Evolutionary conservation across 2,329 filamentous ascomycete genomes (phyloP).

Genomic region (Beauveria bassiana): DNA sequence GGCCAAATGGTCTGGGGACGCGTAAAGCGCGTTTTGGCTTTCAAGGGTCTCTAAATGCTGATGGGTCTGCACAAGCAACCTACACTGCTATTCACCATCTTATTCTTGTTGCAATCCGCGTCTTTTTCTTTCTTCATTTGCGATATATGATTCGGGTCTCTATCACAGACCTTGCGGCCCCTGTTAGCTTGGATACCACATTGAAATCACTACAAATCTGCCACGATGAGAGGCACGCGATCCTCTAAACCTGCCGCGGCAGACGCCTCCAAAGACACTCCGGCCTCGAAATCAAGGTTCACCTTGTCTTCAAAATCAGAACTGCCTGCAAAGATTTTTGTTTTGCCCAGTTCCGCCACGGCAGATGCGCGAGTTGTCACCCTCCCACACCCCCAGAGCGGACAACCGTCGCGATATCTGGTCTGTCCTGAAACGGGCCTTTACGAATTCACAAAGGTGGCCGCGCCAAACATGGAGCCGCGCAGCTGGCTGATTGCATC

Average conservation of each 20-base stretch:
- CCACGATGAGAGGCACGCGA: conserved; percentile 43
- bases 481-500: conserved; percentile 55
- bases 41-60: neutral
- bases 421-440: conserved; percentile 54
- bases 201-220: neutral
- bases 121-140: neutral
- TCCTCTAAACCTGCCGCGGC: conserved; percentile 29
- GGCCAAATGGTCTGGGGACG: neutral
- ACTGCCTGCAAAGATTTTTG: conserved; percentile 48
- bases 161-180: too few relatives aligned
- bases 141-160: too few relatives aligned
- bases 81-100: neutral
- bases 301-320: conserved; percentile 30
- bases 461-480: conserved; percentile 43
- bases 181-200: neutral
- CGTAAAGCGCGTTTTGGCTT: conserved; percentile 9
- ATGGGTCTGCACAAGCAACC: neutral
- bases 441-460: conserved; percentile 56
- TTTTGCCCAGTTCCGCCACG: conserved; percentile 49
- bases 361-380: conserved; percentile 50
- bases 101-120: neutral
- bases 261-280: conserved; percentile 20
- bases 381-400: conserved; percentile 51
- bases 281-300: conserved; percentile 28
- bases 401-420: conserved; percentile 50